phyloP scores from a whole-genome alignment of 495 filamentous ascomycete genomes.

The Pseudomonodictys pantanalensis region DNA sequence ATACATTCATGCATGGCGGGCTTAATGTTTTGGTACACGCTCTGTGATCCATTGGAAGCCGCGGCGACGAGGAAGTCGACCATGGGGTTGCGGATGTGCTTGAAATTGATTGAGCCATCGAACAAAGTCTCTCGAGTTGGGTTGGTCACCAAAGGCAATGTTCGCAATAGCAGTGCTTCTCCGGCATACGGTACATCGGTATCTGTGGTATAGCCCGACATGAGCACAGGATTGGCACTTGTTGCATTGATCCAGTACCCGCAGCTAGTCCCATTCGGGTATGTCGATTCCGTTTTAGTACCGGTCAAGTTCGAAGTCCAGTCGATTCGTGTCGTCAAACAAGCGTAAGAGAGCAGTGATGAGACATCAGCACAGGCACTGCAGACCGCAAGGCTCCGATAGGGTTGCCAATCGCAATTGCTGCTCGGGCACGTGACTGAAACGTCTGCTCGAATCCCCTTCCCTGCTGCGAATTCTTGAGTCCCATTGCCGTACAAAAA shows the following conservation, averaged over 20 bases:
- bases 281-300: background rate
- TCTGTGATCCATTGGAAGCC: background rate
- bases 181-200: background rate
- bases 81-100: slow-evolving; percentile 18
- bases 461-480: slow-evolving; percentile 2
- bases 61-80: background rate
- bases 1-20: slow-evolving; percentile 20
- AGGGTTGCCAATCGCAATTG: slow-evolving; percentile 27
- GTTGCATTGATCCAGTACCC: slow-evolving; percentile 21
- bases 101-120: slow-evolving; percentile 23
- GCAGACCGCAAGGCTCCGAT: slow-evolving; percentile 24
- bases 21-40: slow-evolving; percentile 11
- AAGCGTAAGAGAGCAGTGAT: background rate
- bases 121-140: background rate
- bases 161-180: slow-evolving; percentile 16
- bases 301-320: background rate
- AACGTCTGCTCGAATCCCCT: slow-evolving; percentile 15
- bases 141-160: slow-evolving; percentile 10
- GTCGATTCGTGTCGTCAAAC: background rate
- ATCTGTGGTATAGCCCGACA: slow-evolving; percentile 17
- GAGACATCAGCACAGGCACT: slow-evolving; percentile 6
- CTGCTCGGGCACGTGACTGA: slow-evolving; percentile 22
- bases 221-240: slow-evolving; percentile 9
- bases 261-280: slow-evolving; percentile 18
- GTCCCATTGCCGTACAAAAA: slow-evolving; percentile 21